Percentiles rank a stretch among this genome's conserved stretches.
These are phyloP conservation scores for Apodospora peruviana DNA, from an alignment of 495 filamentous ascomycete species.

Conservation along the genomic window DNA sequence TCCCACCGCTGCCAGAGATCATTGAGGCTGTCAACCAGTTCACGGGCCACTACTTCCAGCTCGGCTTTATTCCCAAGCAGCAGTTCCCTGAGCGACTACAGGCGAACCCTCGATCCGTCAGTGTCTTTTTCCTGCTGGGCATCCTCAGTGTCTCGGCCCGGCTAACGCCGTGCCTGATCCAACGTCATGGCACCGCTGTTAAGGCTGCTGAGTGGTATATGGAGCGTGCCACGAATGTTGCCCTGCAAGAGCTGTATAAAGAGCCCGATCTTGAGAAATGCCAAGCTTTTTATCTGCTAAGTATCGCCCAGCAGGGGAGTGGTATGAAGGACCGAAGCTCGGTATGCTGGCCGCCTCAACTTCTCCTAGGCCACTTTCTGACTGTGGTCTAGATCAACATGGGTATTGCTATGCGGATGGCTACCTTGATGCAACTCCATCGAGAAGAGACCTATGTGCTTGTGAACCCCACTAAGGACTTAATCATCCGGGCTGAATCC, in stretches of 20 bases:
- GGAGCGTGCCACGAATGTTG: conserved; percentile 37
- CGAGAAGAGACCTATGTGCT: conserved; percentile 45
- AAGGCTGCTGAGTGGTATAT: conserved; percentile 45
- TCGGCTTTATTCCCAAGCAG: conserved; percentile 49
- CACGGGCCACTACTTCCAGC: conserved; percentile 42
- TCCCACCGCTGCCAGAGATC: conserved; percentile 35
- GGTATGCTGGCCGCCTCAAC: conserved; percentile 11
- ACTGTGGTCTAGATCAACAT: conserved; percentile 41
- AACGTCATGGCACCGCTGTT: conserved; percentile 36
- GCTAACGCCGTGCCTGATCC: conserved; percentile 38
- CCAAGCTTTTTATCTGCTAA: conserved; percentile 47
- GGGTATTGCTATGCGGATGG: conserved; percentile 47
- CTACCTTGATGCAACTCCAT: conserved; percentile 44
- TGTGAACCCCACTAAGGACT: conserved; percentile 28
- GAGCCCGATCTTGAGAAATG: conserved; percentile 44
- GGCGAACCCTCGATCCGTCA: conserved; percentile 34
- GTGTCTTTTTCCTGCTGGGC: conserved; percentile 41
- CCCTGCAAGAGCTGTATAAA: conserved; percentile 41
- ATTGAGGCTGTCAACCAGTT: conserved; percentile 41
- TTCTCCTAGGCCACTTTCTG: conserved; percentile 8
- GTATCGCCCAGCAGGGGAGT: conserved; percentile 47
- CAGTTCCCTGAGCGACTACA: conserved; percentile 36
- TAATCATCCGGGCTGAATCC: conserved; percentile 39
- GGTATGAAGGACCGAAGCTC: conserved; percentile 42
- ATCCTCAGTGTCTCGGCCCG: conserved; percentile 45